Evolutionary conservation across 2,329 filamentous ascomycete species (phyloP), one percentile per base, ranked within the genome.

Genomic region (Pseudogymnoascus verrucosus): DNA sequence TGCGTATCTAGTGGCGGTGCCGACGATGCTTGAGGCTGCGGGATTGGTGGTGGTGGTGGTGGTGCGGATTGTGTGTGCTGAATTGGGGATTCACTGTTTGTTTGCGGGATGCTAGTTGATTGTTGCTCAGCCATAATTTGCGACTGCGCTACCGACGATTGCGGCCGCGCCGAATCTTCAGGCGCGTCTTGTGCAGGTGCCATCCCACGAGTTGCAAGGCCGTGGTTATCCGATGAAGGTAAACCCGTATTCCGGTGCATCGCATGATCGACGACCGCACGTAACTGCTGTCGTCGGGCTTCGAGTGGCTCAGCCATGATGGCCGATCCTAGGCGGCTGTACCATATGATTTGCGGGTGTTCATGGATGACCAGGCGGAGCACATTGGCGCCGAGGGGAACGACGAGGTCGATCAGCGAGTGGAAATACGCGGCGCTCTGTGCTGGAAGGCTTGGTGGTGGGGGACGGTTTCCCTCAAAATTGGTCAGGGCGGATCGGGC

Each of bases 361-460:
- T 36, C 42, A 26, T 67, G 67, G 26, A 74, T 60, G 11, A 64
- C 63, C 14, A 69, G 63, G 12, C 67, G 66, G 79, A 80, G 4
- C 4, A 78, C 77, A 2, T 71, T 71, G 0, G 77, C 77, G 0
- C 84, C 85, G 61, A 80, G 77, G 0, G 80, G 77, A 0, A 87
- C 77, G 12, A 79, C 74, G 5, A 76, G 73, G 63, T 87, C 82
- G 61, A 88, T 84, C 64, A 85, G 72, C 8, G 77, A 75, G 37
- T 75, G 78, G 62, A 82, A 81, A 3, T 78, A 78, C n/a, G 73
- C 36, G 39, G 68, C 65, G 37, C 37, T 67, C 70, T 8, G 76
- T 72, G 5, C 77, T 73, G 60, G 75, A 73, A 63, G 70, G 64
- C 62, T 68, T 34, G 65, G 63, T 2, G 69, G 66, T 34, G 66